Conservation (phyloP, 768 basidiomycete genomes). For the Amyloporia xantha region DNA sequence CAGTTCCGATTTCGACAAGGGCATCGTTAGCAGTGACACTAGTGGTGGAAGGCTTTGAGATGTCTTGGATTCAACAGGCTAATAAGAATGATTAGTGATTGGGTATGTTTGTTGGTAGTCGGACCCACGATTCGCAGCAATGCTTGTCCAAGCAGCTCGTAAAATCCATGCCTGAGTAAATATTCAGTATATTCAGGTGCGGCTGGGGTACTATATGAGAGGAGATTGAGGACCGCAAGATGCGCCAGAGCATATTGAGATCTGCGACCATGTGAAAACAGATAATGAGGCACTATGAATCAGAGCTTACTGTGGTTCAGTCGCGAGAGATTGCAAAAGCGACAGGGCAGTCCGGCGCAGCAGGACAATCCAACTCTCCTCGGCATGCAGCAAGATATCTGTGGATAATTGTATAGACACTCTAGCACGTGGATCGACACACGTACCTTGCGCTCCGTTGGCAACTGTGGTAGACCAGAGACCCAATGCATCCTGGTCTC, state of each 20-base stretch:
- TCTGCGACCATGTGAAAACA: slow-evolving; percentile 27
- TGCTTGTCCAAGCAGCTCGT: slow-evolving; percentile 34
- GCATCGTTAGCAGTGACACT: slow-evolving; percentile 36
- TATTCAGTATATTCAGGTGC: slow-evolving; percentile 35
- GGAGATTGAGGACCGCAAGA: slow-evolving; percentile 42
- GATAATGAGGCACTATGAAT: background rate
- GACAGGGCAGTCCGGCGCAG: slow-evolving; percentile 42
- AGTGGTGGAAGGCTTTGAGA: slow-evolving; percentile 43
- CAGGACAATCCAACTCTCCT: slow-evolving; percentile 55
- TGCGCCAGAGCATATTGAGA: slow-evolving; percentile 39
- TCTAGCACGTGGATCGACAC: background rate
- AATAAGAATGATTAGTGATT: background rate
- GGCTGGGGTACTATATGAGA: slow-evolving; percentile 30
- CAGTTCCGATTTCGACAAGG: slow-evolving; percentile 30
- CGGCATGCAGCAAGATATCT: slow-evolving; percentile 14
- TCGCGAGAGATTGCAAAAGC: slow-evolving; percentile 47
- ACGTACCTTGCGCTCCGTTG: slow-evolving; percentile 23
- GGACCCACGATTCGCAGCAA: slow-evolving; percentile 48
- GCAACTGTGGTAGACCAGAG: slow-evolving; percentile 39
- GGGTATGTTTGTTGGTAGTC: background rate
- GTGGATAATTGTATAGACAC: background rate
- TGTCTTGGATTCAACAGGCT: slow-evolving; percentile 56
- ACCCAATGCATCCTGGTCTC: slow-evolving; percentile 39
- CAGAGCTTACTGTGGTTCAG: slow-evolving; percentile 40
- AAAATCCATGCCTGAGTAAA: slow-evolving; percentile 42